Percentiles rank a stretch among this genome's conserved stretches.
Conservation (phyloP, 352 stramenopile species). For the Thalassiosira mediterranea region DNA sequence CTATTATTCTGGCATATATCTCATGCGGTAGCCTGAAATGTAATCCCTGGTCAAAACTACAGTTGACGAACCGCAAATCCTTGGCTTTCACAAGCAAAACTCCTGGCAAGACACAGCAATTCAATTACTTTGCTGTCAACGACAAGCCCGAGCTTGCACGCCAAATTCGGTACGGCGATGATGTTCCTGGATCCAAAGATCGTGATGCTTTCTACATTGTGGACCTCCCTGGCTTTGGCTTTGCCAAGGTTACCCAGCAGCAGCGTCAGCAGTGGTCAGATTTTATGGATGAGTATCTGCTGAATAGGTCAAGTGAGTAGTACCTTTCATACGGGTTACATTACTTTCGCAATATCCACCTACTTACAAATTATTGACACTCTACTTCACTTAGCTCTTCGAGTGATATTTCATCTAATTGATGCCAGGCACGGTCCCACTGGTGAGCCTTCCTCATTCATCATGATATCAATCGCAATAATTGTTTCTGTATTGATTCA, state of each 20-base stretch:
- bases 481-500: no score
- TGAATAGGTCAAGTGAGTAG: slow-evolving; percentile 61
- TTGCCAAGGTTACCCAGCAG: slow-evolving; percentile 82
- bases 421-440: slow-evolving; percentile 85
- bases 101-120: slow-evolving; percentile 87
- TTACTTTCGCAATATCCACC: no score
- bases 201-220: slow-evolving; percentile 86
- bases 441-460: no score
- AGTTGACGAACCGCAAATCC: slow-evolving; percentile 83
- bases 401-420: slow-evolving; percentile 86
- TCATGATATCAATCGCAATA: no score
- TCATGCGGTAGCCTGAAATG: no score
- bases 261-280: slow-evolving; percentile 78
- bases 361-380: no score
- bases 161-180: slow-evolving; percentile 82
- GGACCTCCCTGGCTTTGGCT: slow-evolving; percentile 87
- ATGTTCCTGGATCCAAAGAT: slow-evolving; percentile 73
- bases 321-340: no score
- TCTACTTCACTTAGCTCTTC: no score
- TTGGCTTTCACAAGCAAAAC: slow-evolving; percentile 86
- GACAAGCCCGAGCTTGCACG: slow-evolving; percentile 82
- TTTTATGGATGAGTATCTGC: slow-evolving; percentile 84
- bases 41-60: no score
- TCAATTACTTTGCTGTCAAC: slow-evolving; percentile 89
- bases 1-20: no score